Percentiles rank a stretch among this genome's conserved stretches.
Conservation (phyloP, 441 rosid species). For the Gossypium gossypioides region DNA sequence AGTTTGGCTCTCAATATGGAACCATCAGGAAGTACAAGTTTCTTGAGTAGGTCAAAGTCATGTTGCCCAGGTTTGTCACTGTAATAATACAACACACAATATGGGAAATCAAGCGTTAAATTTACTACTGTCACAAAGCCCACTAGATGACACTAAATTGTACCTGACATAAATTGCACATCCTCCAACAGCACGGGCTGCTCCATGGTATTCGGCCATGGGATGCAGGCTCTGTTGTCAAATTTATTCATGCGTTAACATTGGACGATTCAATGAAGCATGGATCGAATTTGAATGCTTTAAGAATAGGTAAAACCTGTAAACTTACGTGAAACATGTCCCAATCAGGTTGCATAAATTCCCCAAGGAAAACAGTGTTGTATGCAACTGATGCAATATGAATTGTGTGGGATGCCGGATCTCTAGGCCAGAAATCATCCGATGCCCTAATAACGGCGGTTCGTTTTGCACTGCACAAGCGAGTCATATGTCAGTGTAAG, state of each 20-base stretch:
- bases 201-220: conserved; percentile 62
- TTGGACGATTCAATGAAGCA: not conserved
- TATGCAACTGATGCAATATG: conserved; percentile 65
- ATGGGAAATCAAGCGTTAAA: not conserved
- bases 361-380: conserved; percentile 56
- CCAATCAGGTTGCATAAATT: conserved; percentile 72
- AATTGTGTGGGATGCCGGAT: conserved; percentile 58
- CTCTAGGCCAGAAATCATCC: conserved; percentile 65
- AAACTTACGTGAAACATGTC: conserved; percentile 58
- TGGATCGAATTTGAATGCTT: not conserved
- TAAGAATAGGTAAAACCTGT: not conserved
- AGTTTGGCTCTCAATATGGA: conserved; percentile 53
- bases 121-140: not conserved
- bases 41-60: conserved; percentile 44
- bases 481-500: not conserved
- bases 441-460: conserved; percentile 54
- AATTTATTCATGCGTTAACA: conserved; percentile 1
- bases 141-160: not conserved
- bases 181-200: conserved; percentile 57
- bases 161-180: conserved; percentile 60
- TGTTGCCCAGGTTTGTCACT: conserved; percentile 62
- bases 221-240: conserved; percentile 46
- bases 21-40: conserved; percentile 56
- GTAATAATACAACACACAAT: conserved; percentile 1
- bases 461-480: conserved; percentile 34